These are phyloP conservation scores for Fraxinus albicans DNA, from an alignment of 305 asterid species.

Conservation along the genomic window DNA sequence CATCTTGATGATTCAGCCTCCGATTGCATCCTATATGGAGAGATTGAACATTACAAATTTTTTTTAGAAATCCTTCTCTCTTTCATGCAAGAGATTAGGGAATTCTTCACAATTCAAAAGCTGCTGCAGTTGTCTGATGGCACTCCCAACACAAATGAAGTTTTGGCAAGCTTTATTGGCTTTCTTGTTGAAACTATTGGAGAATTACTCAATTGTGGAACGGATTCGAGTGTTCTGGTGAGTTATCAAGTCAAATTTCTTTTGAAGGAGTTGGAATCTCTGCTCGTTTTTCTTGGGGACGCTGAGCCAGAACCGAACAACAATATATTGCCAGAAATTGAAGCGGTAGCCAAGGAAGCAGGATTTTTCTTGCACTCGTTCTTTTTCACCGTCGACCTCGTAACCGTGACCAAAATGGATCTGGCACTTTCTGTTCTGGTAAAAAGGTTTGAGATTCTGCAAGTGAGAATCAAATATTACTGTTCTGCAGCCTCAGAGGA, in stretches of 20 bases:
- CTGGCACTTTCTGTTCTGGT: background rate
- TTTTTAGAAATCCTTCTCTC: background rate
- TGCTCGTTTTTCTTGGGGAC: slow-evolving; percentile 13
- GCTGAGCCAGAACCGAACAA: background rate
- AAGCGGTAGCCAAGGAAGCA: slow-evolving; percentile 20
- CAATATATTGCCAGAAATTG: background rate
- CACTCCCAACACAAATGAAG: background rate
- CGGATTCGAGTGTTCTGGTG: too few species aligned
- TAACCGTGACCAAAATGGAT: background rate
- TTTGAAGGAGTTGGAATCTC: slow-evolving; percentile 13
- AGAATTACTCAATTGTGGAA: background rate
- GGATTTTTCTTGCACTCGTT: slow-evolving; percentile 8
- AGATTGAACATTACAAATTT: background rate
- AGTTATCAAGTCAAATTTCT: background rate
- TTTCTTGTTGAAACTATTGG: slow-evolving; percentile 11
- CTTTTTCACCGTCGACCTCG: background rate
- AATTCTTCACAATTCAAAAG: slow-evolving; percentile 15
- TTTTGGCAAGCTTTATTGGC: slow-evolving; percentile 10
- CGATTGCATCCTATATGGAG: background rate
- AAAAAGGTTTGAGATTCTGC: background rate
- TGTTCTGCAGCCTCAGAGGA: background rate
- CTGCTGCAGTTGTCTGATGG: background rate
- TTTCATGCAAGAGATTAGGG: slow-evolving; percentile 4
- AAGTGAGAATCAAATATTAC: background rate
- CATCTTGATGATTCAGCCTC: background rate